Evolutionary conservation across 2,329 filamentous ascomycete species (phyloP).

Genomic region (Tolypocladium inflatum): DNA sequence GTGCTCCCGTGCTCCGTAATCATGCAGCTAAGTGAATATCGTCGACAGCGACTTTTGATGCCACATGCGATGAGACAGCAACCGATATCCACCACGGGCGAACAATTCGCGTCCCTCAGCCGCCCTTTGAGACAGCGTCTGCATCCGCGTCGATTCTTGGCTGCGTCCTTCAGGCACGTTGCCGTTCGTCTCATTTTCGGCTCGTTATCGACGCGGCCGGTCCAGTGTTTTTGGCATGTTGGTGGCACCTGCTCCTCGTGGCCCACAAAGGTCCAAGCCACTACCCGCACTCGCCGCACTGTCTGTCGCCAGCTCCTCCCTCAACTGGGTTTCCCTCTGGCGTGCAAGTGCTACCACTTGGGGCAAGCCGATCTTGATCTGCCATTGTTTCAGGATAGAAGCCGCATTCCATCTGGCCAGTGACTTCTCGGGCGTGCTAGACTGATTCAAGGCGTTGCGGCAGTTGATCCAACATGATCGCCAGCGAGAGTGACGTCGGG

Average conservation of each 20-base stretch:
- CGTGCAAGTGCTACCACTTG: background rate
- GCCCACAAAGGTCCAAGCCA: background rate
- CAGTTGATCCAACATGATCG: background rate
- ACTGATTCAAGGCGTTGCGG: background rate
- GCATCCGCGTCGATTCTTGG: background rate
- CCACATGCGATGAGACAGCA: background rate
- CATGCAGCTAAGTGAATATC: background rate
- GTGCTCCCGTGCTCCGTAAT: background rate
- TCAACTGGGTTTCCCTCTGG: no score
- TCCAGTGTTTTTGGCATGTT: background rate
- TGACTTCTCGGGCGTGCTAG: background rate
- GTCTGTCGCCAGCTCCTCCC: background rate
- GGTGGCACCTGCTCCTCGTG: background rate
- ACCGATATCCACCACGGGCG: background rate
- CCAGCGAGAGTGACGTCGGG: background rate
- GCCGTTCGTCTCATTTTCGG: background rate
- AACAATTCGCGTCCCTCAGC: background rate
- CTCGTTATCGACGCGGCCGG: background rate
- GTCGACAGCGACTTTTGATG: background rate
- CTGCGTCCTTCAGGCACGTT: background rate
- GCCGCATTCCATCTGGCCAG: background rate
- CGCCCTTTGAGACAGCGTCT: background rate
- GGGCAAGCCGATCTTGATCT: slow-evolving; percentile 12
- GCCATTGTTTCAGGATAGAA: slow-evolving; percentile 11
- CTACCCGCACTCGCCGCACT: background rate